Conservation (phyloP, 108 stramenopile genomes). For the Pseudonitzschia multistriata region DNA sequence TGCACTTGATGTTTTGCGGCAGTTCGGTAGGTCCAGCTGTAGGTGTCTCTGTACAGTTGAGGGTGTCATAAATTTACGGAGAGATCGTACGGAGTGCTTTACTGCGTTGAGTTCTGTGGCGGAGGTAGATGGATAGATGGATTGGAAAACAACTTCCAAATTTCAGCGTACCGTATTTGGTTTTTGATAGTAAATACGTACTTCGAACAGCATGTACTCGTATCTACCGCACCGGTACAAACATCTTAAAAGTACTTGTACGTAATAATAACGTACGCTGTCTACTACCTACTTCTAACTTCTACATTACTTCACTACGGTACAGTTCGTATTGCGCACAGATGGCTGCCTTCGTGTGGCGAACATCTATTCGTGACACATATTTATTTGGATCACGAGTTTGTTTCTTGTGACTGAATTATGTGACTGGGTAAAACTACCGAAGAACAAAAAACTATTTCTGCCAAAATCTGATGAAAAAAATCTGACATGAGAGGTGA, state of each 20-base stretch:
- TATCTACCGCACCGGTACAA: no score
- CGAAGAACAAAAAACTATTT: not conserved
- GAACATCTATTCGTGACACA: not conserved
- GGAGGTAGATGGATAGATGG: not conserved
- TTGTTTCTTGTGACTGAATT: not conserved
- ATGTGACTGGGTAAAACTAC: not conserved
- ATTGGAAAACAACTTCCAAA: no score
- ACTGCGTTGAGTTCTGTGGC: constrained; percentile 1
- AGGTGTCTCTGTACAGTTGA: not conserved
- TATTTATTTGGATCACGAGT: not conserved
- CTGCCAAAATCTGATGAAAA: not conserved
- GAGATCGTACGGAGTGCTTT: not conserved
- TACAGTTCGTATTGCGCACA: no score
- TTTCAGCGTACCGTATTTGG: not conserved
- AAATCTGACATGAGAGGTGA: not conserved
- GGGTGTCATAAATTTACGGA: not conserved
- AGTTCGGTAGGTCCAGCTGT: not conserved
- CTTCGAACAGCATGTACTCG: not conserved
- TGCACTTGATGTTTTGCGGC: no score
- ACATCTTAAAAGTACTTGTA: no score
- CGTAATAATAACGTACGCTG: no score
- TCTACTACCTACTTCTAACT: no score
- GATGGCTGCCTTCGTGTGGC: no score
- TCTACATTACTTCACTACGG: no score
- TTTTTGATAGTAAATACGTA: not conserved